These are phyloP conservation scores for Pyrenochaeta sp. DNA, from an alignment of 2,329 filamentous ascomycete genomes.

Conservation along the genomic window DNA sequence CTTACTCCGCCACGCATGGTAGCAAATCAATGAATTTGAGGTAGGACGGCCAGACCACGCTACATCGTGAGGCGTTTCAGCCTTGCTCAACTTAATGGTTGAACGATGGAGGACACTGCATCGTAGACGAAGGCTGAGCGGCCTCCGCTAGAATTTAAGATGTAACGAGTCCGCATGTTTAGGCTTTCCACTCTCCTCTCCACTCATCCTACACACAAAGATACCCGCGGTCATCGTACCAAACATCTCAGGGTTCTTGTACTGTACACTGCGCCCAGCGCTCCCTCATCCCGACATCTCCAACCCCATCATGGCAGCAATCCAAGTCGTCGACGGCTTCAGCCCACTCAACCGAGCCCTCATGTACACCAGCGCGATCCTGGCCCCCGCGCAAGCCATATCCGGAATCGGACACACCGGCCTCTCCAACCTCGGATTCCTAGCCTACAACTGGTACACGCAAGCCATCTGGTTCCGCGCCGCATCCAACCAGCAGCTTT, in stretches of 20 bases:
- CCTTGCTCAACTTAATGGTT: not conserved
- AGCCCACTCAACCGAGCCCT: not conserved
- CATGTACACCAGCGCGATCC: not conserved
- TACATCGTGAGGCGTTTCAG: not conserved
- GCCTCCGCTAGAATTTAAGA: not conserved
- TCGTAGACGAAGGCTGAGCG: not conserved
- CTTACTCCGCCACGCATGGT: not conserved
- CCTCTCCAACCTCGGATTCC: not conserved
- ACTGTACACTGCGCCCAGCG: too few relatives aligned
- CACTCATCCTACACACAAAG: too few relatives aligned
- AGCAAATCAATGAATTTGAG: not conserved
- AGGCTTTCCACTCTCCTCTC: not conserved
- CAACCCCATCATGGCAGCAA: not conserved
- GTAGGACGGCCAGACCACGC: not conserved
- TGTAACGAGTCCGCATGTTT: not conserved
- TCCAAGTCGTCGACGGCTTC: not conserved
- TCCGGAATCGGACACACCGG: not conserved
- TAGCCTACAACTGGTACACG: conserved; percentile 1
- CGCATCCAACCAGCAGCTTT: not conserved
- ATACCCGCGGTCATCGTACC: too few relatives aligned
- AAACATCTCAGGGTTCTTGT: too few relatives aligned
- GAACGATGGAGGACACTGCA: not conserved
- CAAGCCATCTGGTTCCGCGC: not conserved
- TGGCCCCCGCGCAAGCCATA: not conserved
- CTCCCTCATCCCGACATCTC: too few relatives aligned